Evolutionary conservation across 2,329 filamentous ascomycete genomes (phyloP), one percentile per base, ranked within the genome.

Genomic region (Penicillium concentricum): DNA sequence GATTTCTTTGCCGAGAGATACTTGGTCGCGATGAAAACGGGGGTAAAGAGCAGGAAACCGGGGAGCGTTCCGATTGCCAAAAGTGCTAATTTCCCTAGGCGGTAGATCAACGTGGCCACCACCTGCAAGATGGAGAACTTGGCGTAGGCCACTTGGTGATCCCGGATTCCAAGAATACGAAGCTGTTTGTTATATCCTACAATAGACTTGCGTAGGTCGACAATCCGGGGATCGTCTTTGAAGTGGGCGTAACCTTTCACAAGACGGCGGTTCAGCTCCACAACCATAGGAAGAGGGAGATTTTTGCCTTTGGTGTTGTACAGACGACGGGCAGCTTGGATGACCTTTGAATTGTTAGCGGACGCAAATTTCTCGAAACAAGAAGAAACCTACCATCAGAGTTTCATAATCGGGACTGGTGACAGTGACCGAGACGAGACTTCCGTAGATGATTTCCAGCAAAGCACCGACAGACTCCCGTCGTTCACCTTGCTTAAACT

Each of bases 231-330:
- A 68, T 97, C 92, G 60, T 95, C 87, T 78, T 96, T 96, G 81
- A 93, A 97, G 54, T 89, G 87, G 53, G 90, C 90, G 71, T 97
- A 99, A 26, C 93, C 93, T 74, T 93, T 88, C 56, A 95, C 89
- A 6, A 99, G 83, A 35, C 93, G 87, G 50, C 93, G 85, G 76
- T 97, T 97, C 50, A 99, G 84, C 77, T 99, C 94, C 32, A 97
- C 90, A 10, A 97, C 90, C 70, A 93, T 89, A 0, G 93, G 91
- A 22, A 97, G 82, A 7, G 93, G 93, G 37, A 97, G 82, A 74
- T 96, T 96, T 78, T 93, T 96, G 66, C 92, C 91, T 48, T 91
- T 94, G 12, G 92, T 90, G 69, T 96, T 97, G 78, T 99, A 99
- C 28, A 99, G 81, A 48, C 94, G 86, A 60, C 94, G 86, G 7